Percentiles rank a stretch among this genome's conserved stretches.
phyloP scores from a whole-genome alignment of 2,329 filamentous ascomycete genomes.

The Lasiodiplodia sp. region DNA sequence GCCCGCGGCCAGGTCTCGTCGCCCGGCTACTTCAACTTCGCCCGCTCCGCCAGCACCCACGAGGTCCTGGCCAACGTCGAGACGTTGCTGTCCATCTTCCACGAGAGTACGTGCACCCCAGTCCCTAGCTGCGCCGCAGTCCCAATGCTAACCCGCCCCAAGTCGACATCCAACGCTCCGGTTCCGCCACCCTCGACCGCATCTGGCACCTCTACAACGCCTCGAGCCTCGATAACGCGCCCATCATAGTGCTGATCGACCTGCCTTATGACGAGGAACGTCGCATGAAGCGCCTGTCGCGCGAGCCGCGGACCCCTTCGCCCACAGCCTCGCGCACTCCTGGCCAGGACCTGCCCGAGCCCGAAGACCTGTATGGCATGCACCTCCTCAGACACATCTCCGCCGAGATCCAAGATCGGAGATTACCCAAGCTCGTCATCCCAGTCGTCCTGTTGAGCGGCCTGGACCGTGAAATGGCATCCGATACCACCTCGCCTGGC shows the following conservation, averaged over 20 bases:
- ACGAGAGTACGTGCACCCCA: constrained; percentile 44
- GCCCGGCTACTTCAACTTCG: constrained; percentile 46
- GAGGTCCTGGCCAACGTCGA: constrained; percentile 51
- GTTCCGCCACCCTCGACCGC: constrained; percentile 47
- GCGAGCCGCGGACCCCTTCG: constrained; percentile 51
- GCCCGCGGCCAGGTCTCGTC: constrained; percentile 36
- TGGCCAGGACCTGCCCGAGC: constrained; percentile 44
- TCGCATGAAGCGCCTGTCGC: constrained; percentile 49
- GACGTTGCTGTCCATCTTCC: constrained; percentile 50
- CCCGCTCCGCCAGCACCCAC: constrained; percentile 38
- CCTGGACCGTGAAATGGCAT: constrained; percentile 41
- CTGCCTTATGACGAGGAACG: constrained; percentile 53
- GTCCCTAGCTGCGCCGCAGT: constrained; percentile 5
- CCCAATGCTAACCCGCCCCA: constrained; percentile 20
- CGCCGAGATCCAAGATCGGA: constrained; percentile 50
- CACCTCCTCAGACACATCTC: constrained; percentile 51
- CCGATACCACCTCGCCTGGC: constrained; percentile 32
- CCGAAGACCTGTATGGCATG: constrained; percentile 52
- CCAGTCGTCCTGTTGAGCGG: constrained; percentile 51
- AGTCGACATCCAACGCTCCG: constrained; percentile 52
- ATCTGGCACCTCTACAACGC: constrained; percentile 40
- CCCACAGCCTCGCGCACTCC: constrained; percentile 45
- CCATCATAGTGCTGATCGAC: constrained; percentile 52
- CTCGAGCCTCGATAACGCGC: constrained; percentile 41
- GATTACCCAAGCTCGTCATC: constrained; percentile 50